These are phyloP conservation scores for Macrolepiota fuliginosa DNA, from an alignment of 768 basidiomycete species.

Conservation along the genomic window DNA sequence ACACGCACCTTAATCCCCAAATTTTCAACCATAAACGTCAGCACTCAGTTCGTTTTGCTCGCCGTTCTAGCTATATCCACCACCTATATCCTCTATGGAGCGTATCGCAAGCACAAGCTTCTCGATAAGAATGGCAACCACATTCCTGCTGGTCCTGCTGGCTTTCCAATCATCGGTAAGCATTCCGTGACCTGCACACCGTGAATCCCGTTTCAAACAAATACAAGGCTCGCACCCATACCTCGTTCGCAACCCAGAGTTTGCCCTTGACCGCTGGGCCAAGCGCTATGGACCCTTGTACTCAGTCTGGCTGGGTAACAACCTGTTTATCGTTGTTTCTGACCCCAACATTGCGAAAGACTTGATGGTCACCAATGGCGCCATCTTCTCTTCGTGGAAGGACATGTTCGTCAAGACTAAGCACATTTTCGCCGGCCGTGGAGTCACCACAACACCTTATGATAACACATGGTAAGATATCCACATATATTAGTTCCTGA, in stretches of 20 bases:
- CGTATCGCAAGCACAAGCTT: not conserved
- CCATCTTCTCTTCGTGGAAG: slow-evolving; percentile 44
- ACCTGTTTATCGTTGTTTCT: slow-evolving; percentile 45
- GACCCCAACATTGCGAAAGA: slow-evolving; percentile 42
- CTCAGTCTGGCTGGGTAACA: slow-evolving; percentile 45
- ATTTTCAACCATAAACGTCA: not conserved
- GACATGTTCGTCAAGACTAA: slow-evolving; percentile 43
- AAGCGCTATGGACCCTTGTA: slow-evolving; percentile 41
- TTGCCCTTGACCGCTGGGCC: slow-evolving; percentile 40
- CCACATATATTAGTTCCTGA: not conserved
- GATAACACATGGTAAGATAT: slow-evolving; percentile 36
- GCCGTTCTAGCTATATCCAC: not conserved
- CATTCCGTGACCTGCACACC: not conserved
- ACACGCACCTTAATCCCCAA: no score
- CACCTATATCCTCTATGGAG: not conserved
- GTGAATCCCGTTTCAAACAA: not conserved
- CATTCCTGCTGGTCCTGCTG: slow-evolving; percentile 13
- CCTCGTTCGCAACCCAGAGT: slow-evolving; percentile 40
- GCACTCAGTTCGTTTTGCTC: not conserved
- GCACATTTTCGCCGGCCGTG: slow-evolving; percentile 40
- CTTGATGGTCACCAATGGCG: slow-evolving; percentile 41
- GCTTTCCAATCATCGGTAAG: slow-evolving; percentile 7
- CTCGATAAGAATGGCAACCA: slow-evolving; percentile 1
- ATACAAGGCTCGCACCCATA: slow-evolving; percentile 32
- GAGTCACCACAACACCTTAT: slow-evolving; percentile 42